These are phyloP conservation scores for Nigrograna mackinnonii DNA, from an alignment of 2,329 filamentous ascomycete species.

Conservation along the genomic window DNA sequence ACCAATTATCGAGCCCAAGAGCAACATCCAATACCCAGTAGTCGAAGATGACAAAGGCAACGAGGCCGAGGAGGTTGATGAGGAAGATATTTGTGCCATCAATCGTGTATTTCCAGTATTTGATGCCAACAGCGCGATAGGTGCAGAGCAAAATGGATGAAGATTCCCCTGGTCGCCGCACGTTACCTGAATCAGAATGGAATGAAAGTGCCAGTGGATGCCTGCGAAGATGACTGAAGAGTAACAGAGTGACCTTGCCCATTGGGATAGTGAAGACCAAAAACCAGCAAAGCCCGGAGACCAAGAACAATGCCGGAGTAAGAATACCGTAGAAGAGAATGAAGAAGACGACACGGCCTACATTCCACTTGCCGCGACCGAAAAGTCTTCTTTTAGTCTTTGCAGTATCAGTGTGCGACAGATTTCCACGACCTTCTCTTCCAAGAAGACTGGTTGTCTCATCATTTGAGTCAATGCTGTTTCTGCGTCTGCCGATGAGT, in stretches of 20 bases:
- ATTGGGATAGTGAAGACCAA: slow-evolving; percentile 98
- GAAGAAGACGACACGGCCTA: slow-evolving; percentile 95
- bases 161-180: slow-evolving; percentile 70
- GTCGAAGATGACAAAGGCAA: slow-evolving; percentile 93
- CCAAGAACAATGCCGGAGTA: slow-evolving; percentile 81
- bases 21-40: slow-evolving; percentile 76
- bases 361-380: slow-evolving; percentile 92
- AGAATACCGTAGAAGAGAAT: slow-evolving; percentile 93
- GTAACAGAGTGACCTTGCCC: slow-evolving; percentile 89
- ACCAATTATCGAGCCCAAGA: slow-evolving; percentile 69
- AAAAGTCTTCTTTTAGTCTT: slow-evolving; percentile 81
- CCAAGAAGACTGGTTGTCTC: slow-evolving; percentile 91
- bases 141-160: slow-evolving; percentile 93
- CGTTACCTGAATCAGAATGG: slow-evolving; percentile 79
- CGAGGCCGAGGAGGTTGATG: slow-evolving; percentile 92
- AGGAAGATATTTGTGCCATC: slow-evolving; percentile 99
- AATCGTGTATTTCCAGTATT: slow-evolving; percentile 99
- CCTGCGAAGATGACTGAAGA: slow-evolving; percentile 88
- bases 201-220: slow-evolving; percentile 94
- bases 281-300: slow-evolving; percentile 91
- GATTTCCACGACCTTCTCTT: slow-evolving; percentile 58
- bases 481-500: slow-evolving; percentile 81
- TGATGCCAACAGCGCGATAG: slow-evolving; percentile 88
- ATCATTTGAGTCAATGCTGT: slow-evolving; percentile 87
- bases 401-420: slow-evolving; percentile 40